Base-by-base conservation (phyloP, 371 early-diverging fungal genomes). In the Umbelopsis sp. region DNA sequence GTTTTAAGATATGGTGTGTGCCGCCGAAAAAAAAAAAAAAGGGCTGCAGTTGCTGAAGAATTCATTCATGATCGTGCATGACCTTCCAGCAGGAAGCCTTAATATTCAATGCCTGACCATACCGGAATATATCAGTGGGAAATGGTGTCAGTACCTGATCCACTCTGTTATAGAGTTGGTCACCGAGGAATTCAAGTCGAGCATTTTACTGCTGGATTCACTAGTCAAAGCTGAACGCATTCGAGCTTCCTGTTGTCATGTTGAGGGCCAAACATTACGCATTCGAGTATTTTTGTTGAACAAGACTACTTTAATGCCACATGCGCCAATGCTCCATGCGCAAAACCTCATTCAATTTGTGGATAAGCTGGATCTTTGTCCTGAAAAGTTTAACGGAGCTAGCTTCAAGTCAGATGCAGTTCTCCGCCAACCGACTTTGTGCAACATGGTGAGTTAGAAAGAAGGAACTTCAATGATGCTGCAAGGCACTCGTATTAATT, bases 361-460 rank as follows among this genome's bases (percentile, higher is more conserved):
- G 4, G 57, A 57, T 29, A 57, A 35, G 57, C n/a, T 57, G 35
- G 57, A 57, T 29, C 57, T 57, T 2, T 24, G 16, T 18, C 57
- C 57, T 57, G 29, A 57, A 57, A 57, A 57, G 57, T 57, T 57
- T 57, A 57, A 35, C 57, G 35, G 35, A 29, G 57, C 57, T 57
- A 35, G 35, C 35, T 57, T 29, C 22, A 35, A 24, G 18, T 8
- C 16, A 11, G 32, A 57, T 35, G 35, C 32, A 3, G 12, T 57
- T 32, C 57, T 57, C 57, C 57, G 57, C 57, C 57, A 57, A 57
- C 35, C 57, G 35, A 18, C 35, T 25, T 57, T 57, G 57, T 57
- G 57, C 57, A 57, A 57, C 57, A 29, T 57, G 57, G 57, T 57
- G 57, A 57, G 57, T 57, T 57, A 32, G 35, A 57, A 35, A 57